Evolutionary conservation across 306 rosid genomes (phyloP), one percentile per base, ranked within the genome.

Genomic region (Casuarina glauca): DNA sequence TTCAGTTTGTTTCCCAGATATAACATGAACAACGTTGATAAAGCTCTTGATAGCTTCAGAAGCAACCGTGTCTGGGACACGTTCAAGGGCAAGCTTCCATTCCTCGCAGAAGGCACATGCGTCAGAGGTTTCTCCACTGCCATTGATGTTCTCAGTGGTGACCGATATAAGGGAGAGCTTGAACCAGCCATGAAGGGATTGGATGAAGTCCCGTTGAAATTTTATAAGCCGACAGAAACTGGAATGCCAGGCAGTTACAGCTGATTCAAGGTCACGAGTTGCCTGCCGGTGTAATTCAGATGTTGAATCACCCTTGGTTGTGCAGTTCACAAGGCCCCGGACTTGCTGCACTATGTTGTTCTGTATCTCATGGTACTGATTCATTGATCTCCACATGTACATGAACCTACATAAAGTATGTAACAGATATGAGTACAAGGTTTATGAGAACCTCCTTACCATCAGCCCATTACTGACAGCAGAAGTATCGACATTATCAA

Each of bases 301-400:
- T 75, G 99, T 96, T 19, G 96, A 88, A 78, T 84, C 87, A 15
- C 91, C 96, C 72, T 90, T 88, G 26, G 90, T 54, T 50, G 93
- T 79, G 79, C 51, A 69, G 84, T 89, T 93, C 75, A 91, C 97
- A 17, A 96, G 98, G 57, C 99, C 98, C 4, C 88, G 92, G 72
- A 96, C 99, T 87, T 96, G 99, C 80, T 96, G 97, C 76, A 96
- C 97, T 41, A 96, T 91, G 90, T 89, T 76, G 86, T 90, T 91
- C 79, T 96, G 99, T 76, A 90, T 72, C 81, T 96, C 98, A 62
- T 96, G 99, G 86, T 85, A 85, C 69, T 86, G 94, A 83, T 93
- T 94, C 99, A 96, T 96, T 77, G 93, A 79, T 84, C 64, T 91
- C 99, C 99, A 96, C 99, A 96, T 91, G 90, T 96, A 96, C 99